Evolutionary conservation across 305 asterid species (phyloP).

Genomic region (Caryopteris hybrid): DNA sequence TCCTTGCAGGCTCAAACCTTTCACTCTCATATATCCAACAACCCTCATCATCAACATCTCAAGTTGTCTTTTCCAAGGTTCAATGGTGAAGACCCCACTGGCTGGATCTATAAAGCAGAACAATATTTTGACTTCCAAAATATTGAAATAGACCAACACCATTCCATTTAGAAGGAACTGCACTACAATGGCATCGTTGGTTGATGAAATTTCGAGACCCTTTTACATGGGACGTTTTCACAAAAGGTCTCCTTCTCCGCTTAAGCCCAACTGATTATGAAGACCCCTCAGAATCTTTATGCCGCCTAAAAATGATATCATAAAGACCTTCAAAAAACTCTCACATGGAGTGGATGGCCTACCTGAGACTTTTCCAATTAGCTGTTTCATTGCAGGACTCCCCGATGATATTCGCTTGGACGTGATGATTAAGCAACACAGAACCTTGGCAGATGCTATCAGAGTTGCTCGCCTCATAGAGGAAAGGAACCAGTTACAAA

Average conservation of each 20-base stretch:
- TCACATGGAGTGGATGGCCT: too few relatives aligned
- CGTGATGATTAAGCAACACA: not conserved
- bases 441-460: not conserved
- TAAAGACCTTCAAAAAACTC: too few relatives aligned
- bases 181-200: not conserved
- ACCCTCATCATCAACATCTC: not conserved
- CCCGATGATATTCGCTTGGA: not conserved
- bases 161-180: not conserved
- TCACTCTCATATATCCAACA: too few relatives aligned
- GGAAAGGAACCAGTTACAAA: not conserved
- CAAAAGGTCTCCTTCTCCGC: too few relatives aligned
- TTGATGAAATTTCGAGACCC: too few relatives aligned
- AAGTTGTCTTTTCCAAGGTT: not conserved
- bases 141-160: not conserved
- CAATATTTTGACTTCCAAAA: not conserved
- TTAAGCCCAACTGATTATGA: too few relatives aligned
- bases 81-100: not conserved
- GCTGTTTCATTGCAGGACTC: not conserved
- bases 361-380: too few relatives aligned
- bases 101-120: not conserved
- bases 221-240: too few relatives aligned
- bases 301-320: too few relatives aligned
- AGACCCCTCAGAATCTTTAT: too few relatives aligned
- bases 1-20: too few relatives aligned
- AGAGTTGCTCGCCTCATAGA: not conserved